Conservation (phyloP, 179 eudicot genomes). For the Silene coronaria region DNA sequence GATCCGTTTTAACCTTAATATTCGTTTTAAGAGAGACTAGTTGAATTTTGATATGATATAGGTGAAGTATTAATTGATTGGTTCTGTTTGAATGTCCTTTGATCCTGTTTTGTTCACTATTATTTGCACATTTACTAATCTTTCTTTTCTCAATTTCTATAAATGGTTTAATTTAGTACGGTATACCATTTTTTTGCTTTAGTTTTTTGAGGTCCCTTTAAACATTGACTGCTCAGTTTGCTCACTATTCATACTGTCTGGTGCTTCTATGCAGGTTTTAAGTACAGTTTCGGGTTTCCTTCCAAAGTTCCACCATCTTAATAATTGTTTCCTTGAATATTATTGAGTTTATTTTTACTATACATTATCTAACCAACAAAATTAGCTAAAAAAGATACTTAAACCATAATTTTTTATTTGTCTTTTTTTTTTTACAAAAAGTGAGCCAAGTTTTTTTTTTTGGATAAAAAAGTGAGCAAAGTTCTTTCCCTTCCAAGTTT, state of each 20-base stretch:
- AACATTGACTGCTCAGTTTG: conserved; percentile 11
- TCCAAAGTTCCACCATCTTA: background rate
- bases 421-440: conserved; percentile 16
- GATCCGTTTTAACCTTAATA: too few relatives aligned
- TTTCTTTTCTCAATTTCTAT: conserved; percentile 28
- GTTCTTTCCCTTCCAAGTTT: conserved; percentile 26
- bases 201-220: conserved; percentile 15
- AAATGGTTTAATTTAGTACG: conserved; percentile 20
- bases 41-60: too few relatives aligned
- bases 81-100: conserved; percentile 25
- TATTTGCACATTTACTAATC: conserved; percentile 24
- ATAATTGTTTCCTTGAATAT: too few relatives aligned
- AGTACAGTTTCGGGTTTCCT: conserved; percentile 31
- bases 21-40: too few relatives aligned
- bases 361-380: background rate
- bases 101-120: conserved; percentile 10
- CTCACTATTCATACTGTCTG: conserved; percentile 44
- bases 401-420: too few relatives aligned
- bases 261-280: conserved; percentile 35
- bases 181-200: conserved; percentile 22
- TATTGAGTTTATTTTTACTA: too few relatives aligned
- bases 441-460: conserved; percentile 31
- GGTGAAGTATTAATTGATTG: conserved; percentile 5
- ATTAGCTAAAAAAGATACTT: background rate
- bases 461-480: conserved; percentile 37